phyloP scores from a whole-genome alignment of 805 yeast genomes.

The Saccharomycopsis vini region DNA sequence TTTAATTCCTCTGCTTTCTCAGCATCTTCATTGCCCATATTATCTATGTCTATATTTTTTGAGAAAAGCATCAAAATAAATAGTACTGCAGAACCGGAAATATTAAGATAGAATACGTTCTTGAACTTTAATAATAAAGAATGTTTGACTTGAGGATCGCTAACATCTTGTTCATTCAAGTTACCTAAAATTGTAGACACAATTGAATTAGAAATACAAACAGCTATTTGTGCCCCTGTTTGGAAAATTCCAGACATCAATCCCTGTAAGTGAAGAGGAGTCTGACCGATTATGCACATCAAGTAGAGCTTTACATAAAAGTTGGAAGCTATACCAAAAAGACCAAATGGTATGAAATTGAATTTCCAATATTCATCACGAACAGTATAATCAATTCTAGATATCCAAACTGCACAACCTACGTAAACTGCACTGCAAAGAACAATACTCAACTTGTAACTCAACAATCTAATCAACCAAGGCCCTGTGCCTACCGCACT shows the following conservation, averaged over 20 bases:
- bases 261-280: conserved; percentile 33
- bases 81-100: too few species aligned
- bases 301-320: conserved; percentile 28
- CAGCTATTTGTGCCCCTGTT: conserved; percentile 28
- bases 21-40: too few species aligned
- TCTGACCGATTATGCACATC: conserved; percentile 26
- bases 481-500: conserved; percentile 20
- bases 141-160: too few species aligned
- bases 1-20: too few species aligned
- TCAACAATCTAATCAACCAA: too few species aligned
- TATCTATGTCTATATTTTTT: too few species aligned
- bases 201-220: neutral
- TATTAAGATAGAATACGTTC: too few species aligned
- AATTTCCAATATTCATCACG: conserved; percentile 11
- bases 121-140: too few species aligned
- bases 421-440: too few species aligned
- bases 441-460: too few species aligned
- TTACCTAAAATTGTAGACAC: neutral
- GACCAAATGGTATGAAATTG: neutral
- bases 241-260: conserved; percentile 30
- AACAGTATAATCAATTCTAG: conserved; percentile 6
- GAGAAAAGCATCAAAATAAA: too few species aligned
- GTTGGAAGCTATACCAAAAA: conserved; percentile 22
- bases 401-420: conserved; percentile 3
- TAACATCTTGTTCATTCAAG: too few species aligned